phyloP scores from a whole-genome alignment of 1,284 basidiomycete genomes.

The Naganishia albida region DNA sequence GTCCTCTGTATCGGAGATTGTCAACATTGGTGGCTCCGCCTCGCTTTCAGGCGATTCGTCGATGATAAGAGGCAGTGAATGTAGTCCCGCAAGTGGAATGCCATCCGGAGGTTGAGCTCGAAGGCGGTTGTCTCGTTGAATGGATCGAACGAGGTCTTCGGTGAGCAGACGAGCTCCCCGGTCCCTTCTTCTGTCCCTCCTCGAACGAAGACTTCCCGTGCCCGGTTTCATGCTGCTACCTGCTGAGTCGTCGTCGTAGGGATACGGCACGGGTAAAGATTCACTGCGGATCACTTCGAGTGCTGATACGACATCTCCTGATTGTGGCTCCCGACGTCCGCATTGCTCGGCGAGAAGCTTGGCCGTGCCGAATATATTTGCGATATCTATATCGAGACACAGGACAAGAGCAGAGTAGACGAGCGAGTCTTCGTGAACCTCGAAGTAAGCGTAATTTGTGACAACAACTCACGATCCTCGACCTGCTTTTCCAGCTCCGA shows the following conservation, averaged over 20 bases:
- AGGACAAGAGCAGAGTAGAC: neutral
- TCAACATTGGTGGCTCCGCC: conserved; percentile 3
- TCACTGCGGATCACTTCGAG: conserved; percentile 15
- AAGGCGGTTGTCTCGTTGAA: conserved; percentile 24
- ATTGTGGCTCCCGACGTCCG: conserved; percentile 9
- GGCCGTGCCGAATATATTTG: conserved; percentile 20
- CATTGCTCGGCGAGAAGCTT: conserved; percentile 20
- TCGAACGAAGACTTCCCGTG: neutral
- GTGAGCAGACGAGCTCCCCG: conserved; percentile 3
- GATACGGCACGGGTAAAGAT: conserved; percentile 11
- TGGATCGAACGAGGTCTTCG: conserved; percentile 21
- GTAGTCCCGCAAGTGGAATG: conserved; percentile 1
- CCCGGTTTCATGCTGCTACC: neutral
- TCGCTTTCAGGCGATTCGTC: neutral
- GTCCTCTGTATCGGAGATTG: conserved; percentile 20
- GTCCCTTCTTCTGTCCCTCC: conserved; percentile 10
- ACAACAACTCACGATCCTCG: conserved; percentile 12
- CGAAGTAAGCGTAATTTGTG: too few relatives aligned
- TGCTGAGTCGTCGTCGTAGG: neutral
- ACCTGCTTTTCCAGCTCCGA: conserved; percentile 23
- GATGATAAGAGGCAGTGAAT: conserved; percentile 12
- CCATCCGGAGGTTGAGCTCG: conserved; percentile 10
- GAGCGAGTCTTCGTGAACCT: neutral
- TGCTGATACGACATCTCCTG: conserved; percentile 20
- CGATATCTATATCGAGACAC: neutral